Percentiles rank a stretch among this genome's conserved stretches.
Evolutionary conservation across 805 yeast genomes (phyloP).

Genomic region (Wickerhamomyces silvicola): DNA sequence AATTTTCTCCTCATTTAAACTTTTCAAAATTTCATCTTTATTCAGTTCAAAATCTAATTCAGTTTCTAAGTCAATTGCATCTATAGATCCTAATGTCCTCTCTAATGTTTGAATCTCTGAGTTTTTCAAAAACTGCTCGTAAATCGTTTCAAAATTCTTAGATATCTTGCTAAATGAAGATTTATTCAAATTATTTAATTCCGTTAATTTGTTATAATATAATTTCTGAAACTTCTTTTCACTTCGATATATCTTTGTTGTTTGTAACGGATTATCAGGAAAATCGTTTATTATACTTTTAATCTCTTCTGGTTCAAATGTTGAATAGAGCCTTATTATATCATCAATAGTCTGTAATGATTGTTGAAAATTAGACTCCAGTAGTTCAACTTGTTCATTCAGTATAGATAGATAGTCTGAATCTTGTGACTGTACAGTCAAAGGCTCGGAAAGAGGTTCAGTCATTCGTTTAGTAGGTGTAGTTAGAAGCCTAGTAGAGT

Average conservation of each 20-base stretch:
- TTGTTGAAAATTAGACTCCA: conserved; percentile 7
- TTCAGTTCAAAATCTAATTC: conserved; percentile 1
- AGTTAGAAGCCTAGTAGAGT: too few relatives aligned
- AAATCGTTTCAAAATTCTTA: conserved; percentile 10
- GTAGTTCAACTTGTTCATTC: conserved; percentile 7
- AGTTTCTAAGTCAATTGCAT: not conserved
- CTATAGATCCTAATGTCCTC: conserved; percentile 9
- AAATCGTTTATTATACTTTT: not conserved
- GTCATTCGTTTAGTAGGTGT: too few relatives aligned
- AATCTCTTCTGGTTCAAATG: conserved; percentile 9
- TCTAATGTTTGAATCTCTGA: conserved; percentile 9
- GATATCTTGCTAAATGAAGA: conserved; percentile 10
- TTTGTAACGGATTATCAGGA: not conserved
- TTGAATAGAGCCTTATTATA: conserved; percentile 11
- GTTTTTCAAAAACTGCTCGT: conserved; percentile 11
- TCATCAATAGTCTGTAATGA: conserved; percentile 8
- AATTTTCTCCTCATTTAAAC: conserved; percentile 15
- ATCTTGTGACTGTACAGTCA: conserved; percentile 1
- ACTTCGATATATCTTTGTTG: conserved; percentile 4
- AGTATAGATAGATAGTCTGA: conserved; percentile 2
- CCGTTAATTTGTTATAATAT: conserved; percentile 5
- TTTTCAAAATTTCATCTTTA: conserved; percentile 14
- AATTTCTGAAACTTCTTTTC: conserved; percentile 11
- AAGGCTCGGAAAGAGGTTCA: too few relatives aligned
- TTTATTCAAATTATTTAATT: conserved; percentile 2